Conservation (phyloP, 108 stramenopile genomes). For the Skeletonema costatum region DNA sequence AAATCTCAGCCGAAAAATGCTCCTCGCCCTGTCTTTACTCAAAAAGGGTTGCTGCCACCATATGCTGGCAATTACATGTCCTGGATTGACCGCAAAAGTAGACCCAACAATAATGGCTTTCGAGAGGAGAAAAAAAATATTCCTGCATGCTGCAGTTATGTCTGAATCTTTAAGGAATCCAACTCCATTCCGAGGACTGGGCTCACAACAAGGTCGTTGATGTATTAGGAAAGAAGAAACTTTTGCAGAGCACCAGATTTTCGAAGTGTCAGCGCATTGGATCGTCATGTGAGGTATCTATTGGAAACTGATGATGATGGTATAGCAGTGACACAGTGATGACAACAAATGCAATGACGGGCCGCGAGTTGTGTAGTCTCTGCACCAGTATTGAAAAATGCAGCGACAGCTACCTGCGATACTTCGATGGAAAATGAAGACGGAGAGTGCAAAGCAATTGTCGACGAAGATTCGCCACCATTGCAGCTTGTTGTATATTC, state of each 20-base stretch:
- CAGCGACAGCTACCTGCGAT: not conserved
- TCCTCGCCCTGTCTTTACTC: not conserved
- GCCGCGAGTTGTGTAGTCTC: conserved; percentile 18
- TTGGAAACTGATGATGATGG: conserved; percentile 14
- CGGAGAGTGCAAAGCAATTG: not conserved
- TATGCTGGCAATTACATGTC: conserved; percentile 27
- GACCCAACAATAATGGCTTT: not conserved
- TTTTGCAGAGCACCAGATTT: conserved; percentile 31
- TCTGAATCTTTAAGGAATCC: conserved; percentile 17
- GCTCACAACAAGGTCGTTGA: conserved; percentile 21
- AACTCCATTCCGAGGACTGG: conserved; percentile 31
- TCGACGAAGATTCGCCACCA: not conserved
- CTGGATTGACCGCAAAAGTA: conserved; percentile 10
- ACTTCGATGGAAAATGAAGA: not conserved
- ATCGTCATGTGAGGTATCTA: conserved; percentile 24
- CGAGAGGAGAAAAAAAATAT: not conserved
- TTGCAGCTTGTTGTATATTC: conserved; percentile 7
- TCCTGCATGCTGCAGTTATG: conserved; percentile 36
- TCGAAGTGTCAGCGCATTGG: conserved; percentile 25
- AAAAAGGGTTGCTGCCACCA: conserved; percentile 20
- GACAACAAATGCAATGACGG: conserved; percentile 20
- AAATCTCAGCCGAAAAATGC: conserved; percentile 23
- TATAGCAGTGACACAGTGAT: conserved; percentile 1
- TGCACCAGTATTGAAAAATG: not conserved
- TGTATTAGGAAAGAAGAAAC: conserved; percentile 20